Conservation (phyloP, 805 yeast genomes). For the Kazachstania bromeliacearum region DNA sequence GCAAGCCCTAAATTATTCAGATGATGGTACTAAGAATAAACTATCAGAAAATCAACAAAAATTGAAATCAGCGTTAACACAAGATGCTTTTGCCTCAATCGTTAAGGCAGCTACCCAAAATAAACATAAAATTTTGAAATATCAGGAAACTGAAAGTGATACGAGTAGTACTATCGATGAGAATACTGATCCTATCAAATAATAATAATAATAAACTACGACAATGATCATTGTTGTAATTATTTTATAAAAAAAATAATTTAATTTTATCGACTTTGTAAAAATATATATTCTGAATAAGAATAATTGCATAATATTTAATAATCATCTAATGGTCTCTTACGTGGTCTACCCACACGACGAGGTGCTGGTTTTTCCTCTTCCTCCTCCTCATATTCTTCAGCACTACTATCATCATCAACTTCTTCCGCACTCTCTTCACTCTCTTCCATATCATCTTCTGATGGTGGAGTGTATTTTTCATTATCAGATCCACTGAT, state of each 20-base stretch:
- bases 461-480: neutral
- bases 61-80: constrained; percentile 34
- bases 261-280: no score
- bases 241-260: no score
- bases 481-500: constrained; percentile 11
- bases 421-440: constrained; percentile 10
- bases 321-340: neutral
- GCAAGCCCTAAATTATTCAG: neutral
- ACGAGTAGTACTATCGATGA: neutral
- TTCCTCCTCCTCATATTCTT: constrained; percentile 10
- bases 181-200: neutral
- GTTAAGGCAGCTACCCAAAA: constrained; percentile 58
- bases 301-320: no score
- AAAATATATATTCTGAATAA: no score
- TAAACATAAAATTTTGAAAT: constrained; percentile 34
- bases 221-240: no score
- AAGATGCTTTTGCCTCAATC: constrained; percentile 55
- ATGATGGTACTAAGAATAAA: neutral
- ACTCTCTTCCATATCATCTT: constrained; percentile 10
- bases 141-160: neutral
- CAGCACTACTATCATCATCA: constrained; percentile 3
- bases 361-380: constrained; percentile 4
- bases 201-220: no score
- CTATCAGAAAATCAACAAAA: constrained; percentile 8
- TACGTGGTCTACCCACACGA: constrained; percentile 2